phyloP scores from a whole-genome alignment of 2,329 filamentous ascomycete genomes.

The Neocatenulostroma microsporum region DNA sequence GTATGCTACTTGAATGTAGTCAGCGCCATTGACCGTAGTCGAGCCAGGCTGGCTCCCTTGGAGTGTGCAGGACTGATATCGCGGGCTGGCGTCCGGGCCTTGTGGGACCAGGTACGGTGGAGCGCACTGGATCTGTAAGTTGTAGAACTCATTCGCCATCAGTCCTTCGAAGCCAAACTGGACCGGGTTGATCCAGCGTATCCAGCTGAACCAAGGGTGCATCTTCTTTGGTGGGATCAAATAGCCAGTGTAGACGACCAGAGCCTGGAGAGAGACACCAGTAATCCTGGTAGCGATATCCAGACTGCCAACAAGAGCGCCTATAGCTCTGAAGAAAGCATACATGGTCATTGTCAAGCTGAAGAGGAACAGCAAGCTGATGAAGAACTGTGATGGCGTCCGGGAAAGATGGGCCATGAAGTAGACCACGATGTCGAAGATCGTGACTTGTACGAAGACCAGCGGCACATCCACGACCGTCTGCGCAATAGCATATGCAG shows the following conservation, averaged over 20 bases:
- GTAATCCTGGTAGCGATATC: conserved; percentile 59
- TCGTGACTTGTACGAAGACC: conserved; percentile 49
- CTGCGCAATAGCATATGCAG: conserved; percentile 54
- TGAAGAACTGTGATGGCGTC: conserved; percentile 57
- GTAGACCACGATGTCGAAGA: conserved; percentile 58
- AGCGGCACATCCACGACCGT: conserved; percentile 57
- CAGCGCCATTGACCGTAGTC: conserved; percentile 45
- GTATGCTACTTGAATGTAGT: conserved; percentile 50
- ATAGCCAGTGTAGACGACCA: conserved; percentile 59
- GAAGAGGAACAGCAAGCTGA: conserved; percentile 58
- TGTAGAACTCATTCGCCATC: conserved; percentile 63
- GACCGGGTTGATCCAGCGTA: conserved; percentile 46
- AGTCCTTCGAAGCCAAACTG: conserved; percentile 63
- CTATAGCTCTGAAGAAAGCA: conserved; percentile 54
- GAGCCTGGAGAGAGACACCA: conserved; percentile 54
- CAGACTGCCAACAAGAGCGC: conserved; percentile 60
- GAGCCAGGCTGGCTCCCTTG: conserved; percentile 50
- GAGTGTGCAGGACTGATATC: conserved; percentile 53
- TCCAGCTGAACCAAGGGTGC: conserved; percentile 28
- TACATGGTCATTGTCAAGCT: conserved; percentile 56
- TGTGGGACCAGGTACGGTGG: conserved; percentile 41
- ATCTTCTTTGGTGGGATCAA: conserved; percentile 62
- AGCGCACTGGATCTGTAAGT: conserved; percentile 47
- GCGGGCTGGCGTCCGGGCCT: conserved; percentile 31
- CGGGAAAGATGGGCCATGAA: conserved; percentile 56